Base-by-base conservation (phyloP, 1,284 basidiomycete species). In the Microbotryomycetes sp. region DNA sequence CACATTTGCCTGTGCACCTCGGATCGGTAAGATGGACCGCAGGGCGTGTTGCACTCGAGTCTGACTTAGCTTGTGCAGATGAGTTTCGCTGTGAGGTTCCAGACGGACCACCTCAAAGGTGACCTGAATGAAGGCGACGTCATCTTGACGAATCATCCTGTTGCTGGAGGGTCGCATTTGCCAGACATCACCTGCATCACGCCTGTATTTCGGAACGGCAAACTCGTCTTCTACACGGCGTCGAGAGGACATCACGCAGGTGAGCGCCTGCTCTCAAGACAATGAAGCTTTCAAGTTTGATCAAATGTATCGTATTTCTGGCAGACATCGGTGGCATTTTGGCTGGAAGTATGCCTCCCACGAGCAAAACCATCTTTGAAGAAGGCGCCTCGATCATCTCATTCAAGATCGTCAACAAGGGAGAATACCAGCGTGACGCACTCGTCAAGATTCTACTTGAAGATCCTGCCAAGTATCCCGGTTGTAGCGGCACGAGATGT, bases 181-280 rank as follows among this genome's bases (percentile, higher is more conserved):
- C 79, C 79, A 1, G 79, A 80, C 55, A 75, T 80, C 58, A 80
- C 79, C 3, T 19, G 62, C 71, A 92, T 93, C 75, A 90, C 88
- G 0, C 92, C 91, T 22, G 90, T 92, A 30, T 93, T 92, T 76
- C 73, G 58, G 31, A 67, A 73, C n/a, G 68, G 70, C 46, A 81
- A 89, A 70, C 90, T 92, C 73, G 89, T 93, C 68, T 93, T 93
- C 79, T 93, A 92, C 74, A 91, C 88, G 16, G 92, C 91, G 16
- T 92, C 88, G 23, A 83, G 91, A 53, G 92, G 88, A 0, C 76
- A 78, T 56, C 76, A 94, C 75, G 90, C 91, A 4, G 89, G 89
- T 70, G 81, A 85, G 47, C 81, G 83, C 50, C 46, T 19, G 36
- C 36, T 19, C 36, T 42, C 19, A 19, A 19, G 36, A 42, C 36